A percentile compares a stretch with the other conserved stretches of the same genome.
Evolutionary conservation across 495 filamentous ascomycete species (phyloP).

Genomic region (Endocarpon pusillum): DNA sequence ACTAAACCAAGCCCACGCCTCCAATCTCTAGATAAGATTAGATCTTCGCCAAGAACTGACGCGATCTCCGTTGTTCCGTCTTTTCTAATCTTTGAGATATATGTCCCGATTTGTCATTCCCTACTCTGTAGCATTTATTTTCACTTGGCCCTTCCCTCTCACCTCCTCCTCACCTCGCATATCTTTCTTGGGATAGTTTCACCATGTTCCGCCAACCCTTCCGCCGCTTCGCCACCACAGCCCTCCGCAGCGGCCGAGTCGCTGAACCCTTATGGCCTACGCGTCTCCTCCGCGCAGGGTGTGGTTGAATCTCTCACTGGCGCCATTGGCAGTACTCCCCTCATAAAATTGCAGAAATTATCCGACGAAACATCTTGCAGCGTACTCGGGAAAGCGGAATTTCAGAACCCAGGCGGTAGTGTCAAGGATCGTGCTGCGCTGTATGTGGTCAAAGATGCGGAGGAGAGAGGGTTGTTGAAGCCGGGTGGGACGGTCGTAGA

Average conservation of each 20-base stretch:
- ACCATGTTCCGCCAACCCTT: conserved; percentile 40
- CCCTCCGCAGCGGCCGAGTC: conserved; percentile 33
- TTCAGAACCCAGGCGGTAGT: conserved; percentile 92
- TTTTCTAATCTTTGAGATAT: neutral
- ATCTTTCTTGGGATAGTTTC: too few species aligned
- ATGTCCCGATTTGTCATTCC: too few species aligned
- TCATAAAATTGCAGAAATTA: conserved; percentile 75
- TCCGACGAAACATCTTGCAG: conserved; percentile 89
- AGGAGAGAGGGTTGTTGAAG: conserved; percentile 62
- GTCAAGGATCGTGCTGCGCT: conserved; percentile 94
- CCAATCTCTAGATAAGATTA: too few species aligned
- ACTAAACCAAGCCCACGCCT: too few species aligned
- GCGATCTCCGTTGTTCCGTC: neutral
- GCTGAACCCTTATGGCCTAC: conserved; percentile 39
- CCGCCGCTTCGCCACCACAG: conserved; percentile 38
- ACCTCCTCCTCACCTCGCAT: too few species aligned
- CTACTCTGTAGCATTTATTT: too few species aligned
- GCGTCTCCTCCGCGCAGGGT: conserved; percentile 70
- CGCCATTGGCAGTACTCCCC: conserved; percentile 92
- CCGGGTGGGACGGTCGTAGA: conserved; percentile 91
- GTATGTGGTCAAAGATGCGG: conserved; percentile 86
- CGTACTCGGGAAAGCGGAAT: conserved; percentile 91
- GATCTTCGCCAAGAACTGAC: too few species aligned
- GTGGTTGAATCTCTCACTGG: conserved; percentile 68
- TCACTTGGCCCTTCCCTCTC: too few species aligned